Evolutionary conservation across 805 yeast genomes (phyloP), one percentile per base, ranked within the genome.

Genomic region (Yarrowia phangngaensis): DNA sequence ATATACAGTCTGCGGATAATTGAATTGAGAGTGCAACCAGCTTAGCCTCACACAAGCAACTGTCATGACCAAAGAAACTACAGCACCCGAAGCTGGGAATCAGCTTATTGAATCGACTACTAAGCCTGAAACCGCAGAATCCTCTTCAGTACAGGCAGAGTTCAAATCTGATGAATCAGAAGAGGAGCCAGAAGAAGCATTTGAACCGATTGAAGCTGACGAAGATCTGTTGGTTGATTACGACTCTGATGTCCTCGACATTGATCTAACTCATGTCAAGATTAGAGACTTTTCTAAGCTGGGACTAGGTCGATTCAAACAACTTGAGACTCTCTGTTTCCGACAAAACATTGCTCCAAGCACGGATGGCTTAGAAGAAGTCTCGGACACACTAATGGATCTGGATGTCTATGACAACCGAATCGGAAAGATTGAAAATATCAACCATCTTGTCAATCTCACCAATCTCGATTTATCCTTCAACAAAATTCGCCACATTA

Each of bases 321-420:
- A 41, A 20, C 35, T 41, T 8, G 35, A 75, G 55, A 61, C 70
- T 4, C 67, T 90, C 15, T 82, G 88, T 53, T 70, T 92, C 52
- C 76, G 98, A 61, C 95, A 88, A 60, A 92, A 92, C 64, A 68
- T 87, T 55, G 70, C 92, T 29, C 80, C 83, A 20, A 75, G 82
- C n/a, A 72, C 89, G 28, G 74, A 78, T 33, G 88, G 79, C 8
- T 68, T 90, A 14, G 88, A 88, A 51, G 68, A 67, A 9, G 59
- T 83, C 8, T 76, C 78, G 13, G 70, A 72, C 2, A 70, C 71
- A 0, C 58, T 92, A 56, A 84, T 77, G 55, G 92, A 87, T 53
- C 67, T 92, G 52, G 98, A 92, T 64, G 71, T 89, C 23, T 92
- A 92, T 62, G 98, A 92, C 65, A 92, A 92, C 65, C 70, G 95